These are phyloP conservation scores for Gardenia jasminoides DNA, from an alignment of 257 asterid species.

Conservation along the genomic window DNA sequence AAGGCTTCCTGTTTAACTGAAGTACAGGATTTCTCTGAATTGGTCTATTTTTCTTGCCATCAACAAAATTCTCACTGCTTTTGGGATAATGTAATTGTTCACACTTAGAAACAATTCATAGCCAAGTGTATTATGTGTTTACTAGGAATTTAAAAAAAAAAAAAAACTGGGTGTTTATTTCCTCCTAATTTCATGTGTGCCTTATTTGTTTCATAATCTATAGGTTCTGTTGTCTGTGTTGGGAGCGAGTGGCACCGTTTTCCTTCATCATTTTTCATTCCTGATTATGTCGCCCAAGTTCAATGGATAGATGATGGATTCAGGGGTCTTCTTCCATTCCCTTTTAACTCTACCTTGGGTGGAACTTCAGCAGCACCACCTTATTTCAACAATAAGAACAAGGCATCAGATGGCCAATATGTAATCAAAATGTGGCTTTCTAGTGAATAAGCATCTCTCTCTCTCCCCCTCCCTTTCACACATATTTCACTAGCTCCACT, in stretches of 20 bases:
- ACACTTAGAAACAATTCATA: not conserved
- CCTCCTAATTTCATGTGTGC: constrained; percentile 1
- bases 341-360: constrained; percentile 83
- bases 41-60: not conserved
- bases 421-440: constrained; percentile 42
- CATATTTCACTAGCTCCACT: not conserved
- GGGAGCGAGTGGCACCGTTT: constrained; percentile 98
- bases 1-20: not conserved
- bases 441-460: constrained; percentile 4
- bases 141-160: too few species aligned
- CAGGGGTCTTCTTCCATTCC: constrained; percentile 92
- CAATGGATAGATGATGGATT: constrained; percentile 98
- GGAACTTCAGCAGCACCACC: constrained; percentile 93
- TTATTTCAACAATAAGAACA: constrained; percentile 87
- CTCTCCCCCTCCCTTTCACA: not conserved
- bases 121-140: too few species aligned
- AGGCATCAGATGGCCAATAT: constrained; percentile 85
- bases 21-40: not conserved
- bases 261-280: constrained; percentile 92
- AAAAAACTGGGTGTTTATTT: not conserved
- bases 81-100: too few species aligned
- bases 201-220: constrained; percentile 4
- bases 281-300: constrained; percentile 72
- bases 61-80: too few species aligned
- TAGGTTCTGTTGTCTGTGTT: constrained; percentile 81